Evolutionary conservation across 495 filamentous ascomycete genomes (phyloP), one percentile per base, ranked within the genome.

Genomic region (Lophiotrema nucula): DNA sequence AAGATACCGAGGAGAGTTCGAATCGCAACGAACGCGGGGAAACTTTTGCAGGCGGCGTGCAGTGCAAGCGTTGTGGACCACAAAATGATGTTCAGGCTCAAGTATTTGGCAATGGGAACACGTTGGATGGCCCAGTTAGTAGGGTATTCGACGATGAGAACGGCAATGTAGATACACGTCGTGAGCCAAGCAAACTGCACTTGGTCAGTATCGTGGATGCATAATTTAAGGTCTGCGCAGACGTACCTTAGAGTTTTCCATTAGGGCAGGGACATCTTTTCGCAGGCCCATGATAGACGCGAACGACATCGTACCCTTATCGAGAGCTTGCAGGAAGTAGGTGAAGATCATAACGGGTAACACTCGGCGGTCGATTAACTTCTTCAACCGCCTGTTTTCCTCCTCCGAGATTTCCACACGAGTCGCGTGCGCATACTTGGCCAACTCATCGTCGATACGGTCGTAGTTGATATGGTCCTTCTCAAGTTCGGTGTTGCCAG

Each of bases 121-220:
- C 77, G 71, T 64, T 85, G 83, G 64, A 85, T 67, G 3, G 83
- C 65, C 43, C 82, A 78, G 66, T 75, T 79, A 4, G 76, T 77
- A 2, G 78, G 77, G 44, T 77, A 67, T 5, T 72, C 74, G 70
- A 73, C 67, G 65, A 51, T 67, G 26, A 82, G 69, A 55, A 77
- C 85, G 2, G 83, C 84, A 59, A 86, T 79, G 64, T 92, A 93
- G 64, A 92, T 92, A 23, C 88, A 84, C 0, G 86, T 90, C 33
- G 92, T 72, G 18, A 93, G 76, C 88, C 88, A 93, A 60, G 85
- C 69, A 48, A 83, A 87, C 57, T 56, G 28, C 3, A 2, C 48
- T 3, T 11, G 2, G 80, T 82, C 73, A 89, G 67, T 0, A 83
- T 87, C 8, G 31, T 35, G 31, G 8, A 8, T 15, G 31, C 8